Base-by-base conservation (phyloP, 2,329 filamentous ascomycete genomes). In the Pyrenochaeta sp. region DNA sequence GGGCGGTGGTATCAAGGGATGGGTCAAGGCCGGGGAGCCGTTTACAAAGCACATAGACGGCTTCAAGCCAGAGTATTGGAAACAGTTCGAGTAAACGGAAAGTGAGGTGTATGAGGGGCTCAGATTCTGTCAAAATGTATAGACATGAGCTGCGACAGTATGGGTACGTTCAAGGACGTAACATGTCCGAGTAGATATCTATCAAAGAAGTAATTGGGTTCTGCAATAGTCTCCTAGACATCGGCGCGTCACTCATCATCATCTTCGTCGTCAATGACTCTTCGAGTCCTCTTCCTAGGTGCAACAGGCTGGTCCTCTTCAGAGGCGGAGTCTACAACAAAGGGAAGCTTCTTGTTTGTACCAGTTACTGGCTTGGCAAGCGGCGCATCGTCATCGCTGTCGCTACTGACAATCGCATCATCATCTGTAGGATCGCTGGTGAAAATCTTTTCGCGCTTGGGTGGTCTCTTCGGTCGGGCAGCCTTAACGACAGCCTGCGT, bases 1-100 rank as follows among this genome's bases (percentile, higher is more conserved):
- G 19, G 77, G 74, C 55, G 79, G 78, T 15, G 80, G 80, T 15
- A 75, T 81, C 54, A 81, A 81, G 59, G 79, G 78, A 0, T 81
- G 79, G 79, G 78, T 82, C 8, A 80, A 78, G 56, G 75, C 67
- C 24, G 80, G 79, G 15, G 68, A 69, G 15, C 56, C 69, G 32
- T 82, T 72, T 59, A 78, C 69, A 36, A 56, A 72, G 52, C 66
- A 77, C 9, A 75, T 81, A 69, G 78, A 81, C 60, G 77, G 77
- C 25, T 81, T 74, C 55, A 69, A 77, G 44, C 65, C 73, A 45
- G 71, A 76, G 43, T 77, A 80, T 58, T 82, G 79, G 80, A 73
- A 73, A 64, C 72, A 78, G 54, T 72, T 79, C 37, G 63, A 67
- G n/a, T 65, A 27, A 51, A 58, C 37, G 25, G n/a, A 2, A 28